Percentiles rank a stretch among this genome's conserved stretches.
phyloP scores from a whole-genome alignment of 192 early-diverging fungal species.

The Umbelopsis isabellina region DNA sequence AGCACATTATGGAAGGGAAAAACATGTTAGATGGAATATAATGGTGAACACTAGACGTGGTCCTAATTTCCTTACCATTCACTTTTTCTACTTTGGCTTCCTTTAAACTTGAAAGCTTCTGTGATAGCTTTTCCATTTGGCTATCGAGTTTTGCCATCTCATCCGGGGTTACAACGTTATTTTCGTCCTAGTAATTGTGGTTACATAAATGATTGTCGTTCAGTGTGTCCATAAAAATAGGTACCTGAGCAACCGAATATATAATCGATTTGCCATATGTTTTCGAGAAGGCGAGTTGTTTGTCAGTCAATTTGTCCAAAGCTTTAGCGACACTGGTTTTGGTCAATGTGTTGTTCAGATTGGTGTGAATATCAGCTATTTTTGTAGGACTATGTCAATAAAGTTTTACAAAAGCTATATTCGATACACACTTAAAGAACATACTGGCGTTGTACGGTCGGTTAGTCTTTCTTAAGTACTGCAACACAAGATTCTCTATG shows the following conservation, averaged over 20 bases:
- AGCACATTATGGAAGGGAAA: too few relatives aligned
- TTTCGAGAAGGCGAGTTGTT: not conserved
- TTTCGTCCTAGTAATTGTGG: not conserved
- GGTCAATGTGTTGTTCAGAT: not conserved
- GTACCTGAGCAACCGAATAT: constrained; percentile 1
- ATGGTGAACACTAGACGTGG: not conserved
- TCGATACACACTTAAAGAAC: not conserved
- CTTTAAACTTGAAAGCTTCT: not conserved
- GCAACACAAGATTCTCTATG: not conserved
- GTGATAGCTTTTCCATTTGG: not conserved
- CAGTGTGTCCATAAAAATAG: not conserved
- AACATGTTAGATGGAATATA: not conserved
- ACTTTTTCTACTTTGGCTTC: not conserved
- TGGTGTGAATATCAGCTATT: constrained; percentile 1
- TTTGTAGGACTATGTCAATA: not conserved
- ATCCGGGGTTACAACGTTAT: not conserved
- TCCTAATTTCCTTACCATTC: not conserved
- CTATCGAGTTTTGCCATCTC: not conserved
- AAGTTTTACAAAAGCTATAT: not conserved
- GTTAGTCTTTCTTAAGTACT: constrained; percentile 3
- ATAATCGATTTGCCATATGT: constrained; percentile 10
- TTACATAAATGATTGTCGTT: not conserved
- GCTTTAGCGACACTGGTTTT: not conserved
- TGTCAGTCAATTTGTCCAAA: not conserved
- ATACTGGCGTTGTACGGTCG: constrained; percentile 9